Percentiles rank a stretch among this genome's conserved stretches.
These are phyloP conservation scores for Malus asiatica DNA, from an alignment of 306 rosid genomes.

Conservation along the genomic window DNA sequence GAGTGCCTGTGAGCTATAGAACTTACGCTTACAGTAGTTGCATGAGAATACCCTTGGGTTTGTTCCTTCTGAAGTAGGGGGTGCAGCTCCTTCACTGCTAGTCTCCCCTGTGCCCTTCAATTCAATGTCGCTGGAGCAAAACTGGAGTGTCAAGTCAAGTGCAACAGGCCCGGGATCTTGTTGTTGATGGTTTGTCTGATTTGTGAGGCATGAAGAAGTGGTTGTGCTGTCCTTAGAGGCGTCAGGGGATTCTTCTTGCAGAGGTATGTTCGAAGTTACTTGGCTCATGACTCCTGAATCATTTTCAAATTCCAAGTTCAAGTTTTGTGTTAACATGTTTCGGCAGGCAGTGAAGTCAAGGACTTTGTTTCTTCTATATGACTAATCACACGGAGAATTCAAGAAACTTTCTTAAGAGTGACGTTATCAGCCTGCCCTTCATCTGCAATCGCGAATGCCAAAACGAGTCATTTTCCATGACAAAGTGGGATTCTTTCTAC, in stretches of 20 bases:
- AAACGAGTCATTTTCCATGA: conserved; percentile 11
- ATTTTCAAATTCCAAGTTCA: conserved; percentile 51
- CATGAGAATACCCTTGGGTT: conserved; percentile 71
- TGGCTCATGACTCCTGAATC: conserved; percentile 36
- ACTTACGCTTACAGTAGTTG: conserved; percentile 76
- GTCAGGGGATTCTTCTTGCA: conserved; percentile 44
- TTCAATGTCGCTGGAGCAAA: conserved; percentile 31
- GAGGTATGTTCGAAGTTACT: conserved; percentile 31
- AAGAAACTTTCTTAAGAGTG: conserved; percentile 7
- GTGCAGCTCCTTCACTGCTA: conserved; percentile 34
- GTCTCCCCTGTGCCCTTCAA: conserved; percentile 35
- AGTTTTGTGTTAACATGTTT: conserved; percentile 52
- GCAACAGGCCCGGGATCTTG: conserved; percentile 35
- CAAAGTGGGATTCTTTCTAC: background rate
- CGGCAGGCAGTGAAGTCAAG: conserved; percentile 4
- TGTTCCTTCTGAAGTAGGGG: conserved; percentile 27
- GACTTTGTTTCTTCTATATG: conserved; percentile 15
- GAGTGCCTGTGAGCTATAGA: conserved; percentile 86
- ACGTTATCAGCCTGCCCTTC: conserved; percentile 14
- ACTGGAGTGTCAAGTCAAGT: conserved; percentile 59
- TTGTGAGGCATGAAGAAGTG: conserved; percentile 50
- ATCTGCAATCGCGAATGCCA: conserved; percentile 23
- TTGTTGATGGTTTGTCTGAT: conserved; percentile 25
- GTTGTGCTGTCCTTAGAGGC: conserved; percentile 41
- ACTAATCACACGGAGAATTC: conserved; percentile 7